Conservation (phyloP, 768 basidiomycete species). For the Leccinum disarticulatum region DNA sequence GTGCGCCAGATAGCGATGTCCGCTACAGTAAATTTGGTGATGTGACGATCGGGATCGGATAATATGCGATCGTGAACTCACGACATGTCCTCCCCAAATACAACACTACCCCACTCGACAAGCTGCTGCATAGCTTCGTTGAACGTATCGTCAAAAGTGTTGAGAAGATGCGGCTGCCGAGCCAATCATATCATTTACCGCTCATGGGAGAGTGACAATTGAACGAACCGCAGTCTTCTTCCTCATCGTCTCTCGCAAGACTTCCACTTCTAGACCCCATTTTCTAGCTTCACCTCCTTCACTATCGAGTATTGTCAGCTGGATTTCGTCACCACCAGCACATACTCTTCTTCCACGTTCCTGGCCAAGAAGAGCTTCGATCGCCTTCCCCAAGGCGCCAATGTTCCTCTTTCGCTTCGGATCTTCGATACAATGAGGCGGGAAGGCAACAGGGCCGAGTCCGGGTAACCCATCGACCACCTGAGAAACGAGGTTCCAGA, state of each 20-base stretch:
- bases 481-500: conserved; percentile 48
- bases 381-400: conserved; percentile 68
- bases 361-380: conserved; percentile 62
- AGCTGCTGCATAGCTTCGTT: conserved; percentile 78
- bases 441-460: conserved; percentile 73
- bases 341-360: conserved; percentile 69
- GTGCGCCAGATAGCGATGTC: conserved; percentile 73
- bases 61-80: conserved; percentile 42
- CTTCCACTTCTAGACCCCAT: conserved; percentile 70
- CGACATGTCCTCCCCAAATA: conserved; percentile 63
- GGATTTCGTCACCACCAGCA: conserved; percentile 42
- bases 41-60: conserved; percentile 25
- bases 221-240: conserved; percentile 53
- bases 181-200: conserved; percentile 21
- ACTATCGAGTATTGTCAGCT: conserved; percentile 34
- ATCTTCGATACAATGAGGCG: conserved; percentile 76
- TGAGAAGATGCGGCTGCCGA: conserved; percentile 53
- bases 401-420: conserved; percentile 72
- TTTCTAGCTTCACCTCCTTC: conserved; percentile 71
- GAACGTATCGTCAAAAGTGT: conserved; percentile 70
- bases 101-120: conserved; percentile 68
- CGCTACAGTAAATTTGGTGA: conserved; percentile 43
- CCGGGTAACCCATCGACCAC: conserved; percentile 70
- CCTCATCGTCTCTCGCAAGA: conserved; percentile 56
- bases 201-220: conserved; percentile 7